phyloP scores from a whole-genome alignment of 2,329 filamentous ascomycete genomes.

The Dactylellina parvicollis region DNA sequence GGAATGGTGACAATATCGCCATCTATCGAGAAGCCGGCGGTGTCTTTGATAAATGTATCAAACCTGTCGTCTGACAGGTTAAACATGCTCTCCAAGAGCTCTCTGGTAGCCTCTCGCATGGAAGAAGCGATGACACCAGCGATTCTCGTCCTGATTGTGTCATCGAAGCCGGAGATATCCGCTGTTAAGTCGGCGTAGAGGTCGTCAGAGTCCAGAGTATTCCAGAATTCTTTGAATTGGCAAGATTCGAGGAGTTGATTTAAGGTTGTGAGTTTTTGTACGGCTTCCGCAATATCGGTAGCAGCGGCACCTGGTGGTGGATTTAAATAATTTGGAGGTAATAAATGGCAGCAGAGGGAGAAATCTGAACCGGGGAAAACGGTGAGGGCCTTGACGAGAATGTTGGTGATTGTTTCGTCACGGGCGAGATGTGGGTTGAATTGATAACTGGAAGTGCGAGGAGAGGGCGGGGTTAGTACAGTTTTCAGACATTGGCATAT shows the following conservation, averaged over 20 bases:
- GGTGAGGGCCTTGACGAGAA: conserved; percentile 96
- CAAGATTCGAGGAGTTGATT: conserved; percentile 89
- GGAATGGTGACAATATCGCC: conserved; percentile 77
- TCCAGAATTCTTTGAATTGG: conserved; percentile 93
- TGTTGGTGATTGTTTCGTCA: conserved; percentile 97
- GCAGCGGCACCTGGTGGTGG: conserved; percentile 65
- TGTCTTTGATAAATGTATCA: conserved; percentile 81
- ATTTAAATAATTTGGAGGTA: conserved; percentile 81
- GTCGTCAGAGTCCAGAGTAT: conserved; percentile 89
- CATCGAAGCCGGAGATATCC: conserved; percentile 94
- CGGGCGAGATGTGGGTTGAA: conserved; percentile 98
- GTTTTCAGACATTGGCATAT: neutral
- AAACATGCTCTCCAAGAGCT: conserved; percentile 78
- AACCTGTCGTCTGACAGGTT: conserved; percentile 74
- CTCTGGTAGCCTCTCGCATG: conserved; percentile 76
- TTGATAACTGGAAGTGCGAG: conserved; percentile 79
- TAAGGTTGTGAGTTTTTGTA: conserved; percentile 84
- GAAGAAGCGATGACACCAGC: conserved; percentile 84
- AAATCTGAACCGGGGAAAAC: conserved; percentile 97
- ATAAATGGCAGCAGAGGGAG: conserved; percentile 90
- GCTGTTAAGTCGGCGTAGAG: conserved; percentile 94
- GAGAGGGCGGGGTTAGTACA: conserved; percentile 32
- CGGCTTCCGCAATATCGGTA: conserved; percentile 84
- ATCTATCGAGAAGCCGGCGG: conserved; percentile 84
- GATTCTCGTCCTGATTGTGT: conserved; percentile 88